Base-by-base conservation (phyloP, 2,329 filamentous ascomycete species). In the Aspergillus thermomutatus region DNA sequence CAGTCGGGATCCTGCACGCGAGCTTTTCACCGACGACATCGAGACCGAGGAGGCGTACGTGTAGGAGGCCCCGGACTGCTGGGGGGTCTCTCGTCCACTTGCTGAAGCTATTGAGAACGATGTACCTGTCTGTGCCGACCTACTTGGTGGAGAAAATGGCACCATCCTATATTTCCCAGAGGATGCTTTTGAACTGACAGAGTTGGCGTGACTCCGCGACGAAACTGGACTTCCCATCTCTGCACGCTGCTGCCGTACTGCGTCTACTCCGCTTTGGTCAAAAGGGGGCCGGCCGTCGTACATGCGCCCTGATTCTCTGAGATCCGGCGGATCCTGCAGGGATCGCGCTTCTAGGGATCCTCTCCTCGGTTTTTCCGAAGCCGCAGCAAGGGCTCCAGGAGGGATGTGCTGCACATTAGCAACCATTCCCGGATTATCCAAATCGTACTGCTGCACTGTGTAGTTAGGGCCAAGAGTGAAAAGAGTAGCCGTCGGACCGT, bases 381-480 rank as follows among this genome's bases (percentile, higher is more conserved):
- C 90, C 1, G 89, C 92, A 0, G 92, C 89, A 28, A 91, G 90
- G 14, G 92, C 82, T 27, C 89, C 81, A 59, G 89, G 86, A 23
- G 91, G 90, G 31, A 88, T 84, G 72, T 97, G 92, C 66, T 96
- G 92, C 11, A 94, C 88, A 69, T 92, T 92, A 60, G 88, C 87
- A 27, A 97, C 90, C 79, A 97, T 85, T 11, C 90, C 84, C 7
- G 88, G 86, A 8, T 90, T 90, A 66, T 95, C 96, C 46, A 97
- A 81, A 70, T 97, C 92, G 70, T 96, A 97, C 72, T 99, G 94
- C 73, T 97, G 93, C 2, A 96, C 88, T 3, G 91, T 94, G 69
- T 93, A 88, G 65, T 93, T 91, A 43, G 88, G 87, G 1, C 92
- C 91, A 19, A 97, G 79, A 0, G 93, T 97, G 75, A 99, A 99